Evolutionary conservation across 2,329 filamentous ascomycete species (phyloP), one percentile per base, ranked within the genome.

Genomic region (Neoscytalidium dimidiatum): DNA sequence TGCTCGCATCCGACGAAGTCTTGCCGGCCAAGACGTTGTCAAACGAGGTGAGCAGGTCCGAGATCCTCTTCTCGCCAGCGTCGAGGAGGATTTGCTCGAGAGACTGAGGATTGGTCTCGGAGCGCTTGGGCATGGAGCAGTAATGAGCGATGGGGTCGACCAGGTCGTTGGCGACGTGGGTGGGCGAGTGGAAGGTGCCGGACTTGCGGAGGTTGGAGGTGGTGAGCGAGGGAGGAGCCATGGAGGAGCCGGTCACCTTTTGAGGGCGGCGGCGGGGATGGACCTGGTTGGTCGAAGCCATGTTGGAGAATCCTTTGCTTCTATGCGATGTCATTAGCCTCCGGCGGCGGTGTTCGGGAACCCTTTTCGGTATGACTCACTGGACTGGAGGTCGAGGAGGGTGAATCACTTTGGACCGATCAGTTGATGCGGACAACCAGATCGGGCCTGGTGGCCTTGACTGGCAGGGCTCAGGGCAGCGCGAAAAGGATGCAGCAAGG

Each of bases 81-180:
- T 81, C 79, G 64, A 80, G 74, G 64, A 83, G 73, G 46, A 84
- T 76, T 64, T 82, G 79, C 71, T 83, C 81, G 21, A 83, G 77
- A 63, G 77, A 75, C 72, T 83, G 79, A 23, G 80, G 78, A 68
- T 77, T 81, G 66, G 82, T 84, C 4, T 79, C 76, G n/a, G 81
- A 83, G 56, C 82, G 81, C 64, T 75, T 74, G 49, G 80, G 78
- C 77, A 81, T 79, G 70, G 75, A 78, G 64, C 72, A 76, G 46
- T 72, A 69, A 70, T 78, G 78, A 53, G 72, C 74, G 65, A 78
- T 62, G 28, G 69, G 69, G 68, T 78, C 77, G 69, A 73, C 77
- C 64, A 80, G 71, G 67, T 79, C 79, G 61, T 71, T 74, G 19
- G 71, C 72, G 62, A 75, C 65, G 53, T 70, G 71, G 67, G 76